Percentiles rank a stretch among this genome's conserved stretches.
These are phyloP conservation scores for Phaeosphaeria sp. DNA, from an alignment of 2,329 filamentous ascomycete species.

Conservation along the genomic window DNA sequence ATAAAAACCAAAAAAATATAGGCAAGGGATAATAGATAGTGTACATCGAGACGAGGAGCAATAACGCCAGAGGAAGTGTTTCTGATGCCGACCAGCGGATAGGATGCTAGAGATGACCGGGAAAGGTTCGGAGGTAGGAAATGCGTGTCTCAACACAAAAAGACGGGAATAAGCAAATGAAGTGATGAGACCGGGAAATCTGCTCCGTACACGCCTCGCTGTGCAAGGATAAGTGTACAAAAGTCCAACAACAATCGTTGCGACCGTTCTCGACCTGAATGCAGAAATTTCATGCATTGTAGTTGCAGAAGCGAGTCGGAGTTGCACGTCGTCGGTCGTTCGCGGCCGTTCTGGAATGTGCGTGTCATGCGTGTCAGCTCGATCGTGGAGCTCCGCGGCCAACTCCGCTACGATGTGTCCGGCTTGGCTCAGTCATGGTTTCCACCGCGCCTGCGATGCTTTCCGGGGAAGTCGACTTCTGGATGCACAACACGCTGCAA, in stretches of 20 bases:
- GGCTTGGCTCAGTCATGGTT: conserved; percentile 39
- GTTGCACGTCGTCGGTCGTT: conserved; percentile 20
- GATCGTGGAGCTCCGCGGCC: conserved; percentile 15
- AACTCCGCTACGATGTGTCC: conserved; percentile 12
- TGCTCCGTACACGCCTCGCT: not conserved
- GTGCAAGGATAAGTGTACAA: not conserved
- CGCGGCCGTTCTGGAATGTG: conserved; percentile 32
- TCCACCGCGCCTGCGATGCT: conserved; percentile 56
- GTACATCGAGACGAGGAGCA: not conserved
- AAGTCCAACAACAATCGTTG: conserved; percentile 4
- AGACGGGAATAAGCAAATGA: not conserved
- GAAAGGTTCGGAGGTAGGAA: not conserved
- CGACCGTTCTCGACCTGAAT: conserved; percentile 4
- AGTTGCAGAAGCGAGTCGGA: conserved; percentile 5
- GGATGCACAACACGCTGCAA: conserved; percentile 81
- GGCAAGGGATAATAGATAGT: not conserved
- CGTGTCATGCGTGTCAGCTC: conserved; percentile 11
- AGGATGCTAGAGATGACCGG: not conserved
- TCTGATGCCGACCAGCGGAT: conserved; percentile 3
- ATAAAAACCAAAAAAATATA: not conserved
- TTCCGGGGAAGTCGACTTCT: conserved; percentile 81
- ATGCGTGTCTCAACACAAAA: not conserved
- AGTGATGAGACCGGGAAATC: not conserved
- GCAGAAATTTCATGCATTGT: conserved; percentile 16
- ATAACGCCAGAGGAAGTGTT: not conserved